Evolutionary conservation across 768 basidiomycete genomes (phyloP), one percentile per base, ranked within the genome.

Genomic region (Favolaschia claudopus): DNA sequence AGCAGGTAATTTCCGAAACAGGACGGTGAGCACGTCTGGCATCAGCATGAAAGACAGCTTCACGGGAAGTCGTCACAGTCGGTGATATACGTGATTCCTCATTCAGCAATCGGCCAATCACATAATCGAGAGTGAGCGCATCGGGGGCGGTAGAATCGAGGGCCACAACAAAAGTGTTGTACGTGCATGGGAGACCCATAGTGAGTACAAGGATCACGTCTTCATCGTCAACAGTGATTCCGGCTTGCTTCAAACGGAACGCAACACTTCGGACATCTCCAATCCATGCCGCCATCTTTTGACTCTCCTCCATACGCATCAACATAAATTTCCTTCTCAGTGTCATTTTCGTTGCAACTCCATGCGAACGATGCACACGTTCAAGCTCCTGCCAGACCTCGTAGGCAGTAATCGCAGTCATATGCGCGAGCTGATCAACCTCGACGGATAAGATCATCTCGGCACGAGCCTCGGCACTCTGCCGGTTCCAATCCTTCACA

Each of bases 221-320:
- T 38, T 70, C 65, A 29, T 71, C 70, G 15, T 19, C 27, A 31
- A 70, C 58, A 13, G 29, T 48, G 17, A 64, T 55, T 28, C 63
- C 66, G 31, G 62, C 51, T 25, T 65, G 32, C 31, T 56, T 22
- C 45, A 71, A 52, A 13, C 48, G 33, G 65, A 65, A 66, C 13
- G 57, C 67, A 9, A 46, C 49, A 22, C 50, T 36, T 13, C 52
- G 50, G 29, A 72, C 68, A 12, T 67, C 57, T 20, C 59, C 63
- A 44, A 72, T 69, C 70, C 72, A 73, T 7, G 63, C 27, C 14
- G 55, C 19, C 69, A 74, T 71, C 22, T 59, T 22, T 53, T 66
- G 55, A 5, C 55, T 42, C 14, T 40, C 19, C 9, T 45, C 29
- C 66, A 63, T 72, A 25, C 28, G 24, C 64, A 67, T 65, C 36